Evolutionary conservation across 345 rosid species (phyloP).

Genomic region (Gossypium anomalum): DNA sequence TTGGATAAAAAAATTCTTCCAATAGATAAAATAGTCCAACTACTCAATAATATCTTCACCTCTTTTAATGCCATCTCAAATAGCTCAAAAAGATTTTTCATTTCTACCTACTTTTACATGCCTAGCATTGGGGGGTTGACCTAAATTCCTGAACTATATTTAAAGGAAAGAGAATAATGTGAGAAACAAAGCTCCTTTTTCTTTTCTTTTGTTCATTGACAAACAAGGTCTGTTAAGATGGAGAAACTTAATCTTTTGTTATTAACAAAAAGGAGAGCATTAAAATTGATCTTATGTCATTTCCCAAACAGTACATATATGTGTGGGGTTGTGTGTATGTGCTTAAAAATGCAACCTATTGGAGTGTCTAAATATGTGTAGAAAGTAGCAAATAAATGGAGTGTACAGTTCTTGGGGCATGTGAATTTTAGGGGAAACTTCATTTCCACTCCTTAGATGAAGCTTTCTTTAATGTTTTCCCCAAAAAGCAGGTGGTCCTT

Average conservation of each 20-base stretch:
- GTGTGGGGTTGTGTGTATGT: not conserved
- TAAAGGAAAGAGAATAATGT: not conserved
- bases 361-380: not conserved
- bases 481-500: constrained; percentile 39
- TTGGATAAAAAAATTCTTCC: not conserved
- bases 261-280: constrained; percentile 4
- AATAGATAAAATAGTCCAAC: no score
- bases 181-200: no score
- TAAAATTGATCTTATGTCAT: not conserved
- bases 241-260: not conserved
- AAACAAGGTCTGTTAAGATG: not conserved
- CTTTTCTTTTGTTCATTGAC: not conserved
- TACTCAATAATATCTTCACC: not conserved
- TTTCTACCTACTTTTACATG: not conserved
- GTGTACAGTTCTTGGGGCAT: constrained; percentile 19
- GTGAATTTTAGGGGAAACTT: constrained; percentile 36
- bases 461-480: constrained; percentile 15
- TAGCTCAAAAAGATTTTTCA: constrained; percentile 1
- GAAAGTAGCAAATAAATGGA: not conserved
- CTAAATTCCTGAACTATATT: not conserved
- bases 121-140: not conserved
- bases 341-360: not conserved
- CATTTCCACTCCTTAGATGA: constrained; percentile 22
- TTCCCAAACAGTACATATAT: not conserved
- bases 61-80: constrained; percentile 1